Conservation (phyloP, 441 rosid genomes). For the Pelargonium australe region DNA sequence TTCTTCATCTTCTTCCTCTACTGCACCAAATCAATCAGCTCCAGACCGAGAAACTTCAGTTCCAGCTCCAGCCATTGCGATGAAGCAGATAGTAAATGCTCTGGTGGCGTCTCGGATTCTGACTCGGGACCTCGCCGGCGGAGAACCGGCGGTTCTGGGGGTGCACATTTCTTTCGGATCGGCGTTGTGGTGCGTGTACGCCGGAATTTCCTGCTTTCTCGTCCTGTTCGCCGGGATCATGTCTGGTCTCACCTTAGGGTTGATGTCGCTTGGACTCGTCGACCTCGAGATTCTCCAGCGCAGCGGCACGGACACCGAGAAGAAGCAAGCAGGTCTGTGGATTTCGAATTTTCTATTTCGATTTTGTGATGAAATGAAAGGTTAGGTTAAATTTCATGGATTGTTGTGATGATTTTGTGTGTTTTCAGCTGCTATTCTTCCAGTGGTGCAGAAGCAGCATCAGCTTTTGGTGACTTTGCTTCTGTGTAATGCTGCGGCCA, state of each 20-base stretch:
- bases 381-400: neutral
- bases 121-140: constrained; percentile 11
- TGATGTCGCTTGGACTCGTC: constrained; percentile 29
- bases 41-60: neutral
- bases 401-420: neutral
- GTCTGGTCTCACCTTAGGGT: constrained; percentile 30
- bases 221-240: constrained; percentile 29
- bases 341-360: neutral
- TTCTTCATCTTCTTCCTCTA: neutral
- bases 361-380: neutral
- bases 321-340: constrained; percentile 25
- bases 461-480: constrained; percentile 91
- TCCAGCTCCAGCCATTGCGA: neutral
- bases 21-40: neutral
- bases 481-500: constrained; percentile 74
- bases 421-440: constrained; percentile 59
- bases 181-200: constrained; percentile 21
- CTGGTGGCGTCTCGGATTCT: constrained; percentile 11
- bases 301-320: constrained; percentile 26
- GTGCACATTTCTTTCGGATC: constrained; percentile 20
- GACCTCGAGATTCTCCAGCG: constrained; percentile 30
- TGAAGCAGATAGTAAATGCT: constrained; percentile 14
- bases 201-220: constrained; percentile 23
- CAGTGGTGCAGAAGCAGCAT: constrained; percentile 92
- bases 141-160: neutral